Percentiles rank a stretch among this genome's conserved stretches.
Evolutionary conservation across 2,329 filamentous ascomycete genomes (phyloP).

Genomic region (Cordyceps javanica): DNA sequence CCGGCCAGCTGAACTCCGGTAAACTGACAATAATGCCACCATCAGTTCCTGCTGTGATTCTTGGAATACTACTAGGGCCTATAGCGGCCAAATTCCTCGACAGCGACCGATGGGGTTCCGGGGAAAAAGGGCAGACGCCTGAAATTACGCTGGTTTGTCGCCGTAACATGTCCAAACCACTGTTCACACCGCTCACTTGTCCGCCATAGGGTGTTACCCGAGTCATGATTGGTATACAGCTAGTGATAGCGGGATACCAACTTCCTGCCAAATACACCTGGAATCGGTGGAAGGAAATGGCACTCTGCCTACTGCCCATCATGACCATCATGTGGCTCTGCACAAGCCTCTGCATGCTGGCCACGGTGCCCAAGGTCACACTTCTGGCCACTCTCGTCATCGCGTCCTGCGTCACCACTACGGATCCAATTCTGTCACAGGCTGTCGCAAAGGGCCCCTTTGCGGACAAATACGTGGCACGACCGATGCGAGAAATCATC

Average conservation of each 20-base stretch:
- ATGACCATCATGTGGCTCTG: slow-evolving; percentile 59
- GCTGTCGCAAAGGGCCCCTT: slow-evolving; percentile 52
- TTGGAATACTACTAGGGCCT: slow-evolving; percentile 50
- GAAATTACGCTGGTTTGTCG: slow-evolving; percentile 34
- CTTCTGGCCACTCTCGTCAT: slow-evolving; percentile 51
- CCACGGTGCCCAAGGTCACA: slow-evolving; percentile 48
- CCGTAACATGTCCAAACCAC: neutral
- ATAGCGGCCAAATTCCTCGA: slow-evolving; percentile 48
- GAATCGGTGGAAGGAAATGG: slow-evolving; percentile 45
- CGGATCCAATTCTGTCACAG: slow-evolving; percentile 57
- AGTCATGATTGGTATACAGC: slow-evolving; percentile 56
- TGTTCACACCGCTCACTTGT: neutral
- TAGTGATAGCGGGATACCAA: slow-evolving; percentile 59
- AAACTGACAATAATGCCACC: neutral
- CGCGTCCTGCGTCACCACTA: slow-evolving; percentile 55
- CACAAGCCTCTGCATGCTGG: slow-evolving; percentile 49
- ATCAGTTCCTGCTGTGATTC: slow-evolving; percentile 48
- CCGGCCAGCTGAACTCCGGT: neutral
- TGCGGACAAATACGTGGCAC: slow-evolving; percentile 54
- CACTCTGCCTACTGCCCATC: slow-evolving; percentile 49
- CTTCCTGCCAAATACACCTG: slow-evolving; percentile 50
- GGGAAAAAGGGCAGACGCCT: slow-evolving; percentile 22
- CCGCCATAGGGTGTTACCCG: slow-evolving; percentile 40
- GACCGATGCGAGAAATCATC: slow-evolving; percentile 53
- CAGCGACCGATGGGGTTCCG: slow-evolving; percentile 33